Percentiles rank a stretch among this genome's conserved stretches.
Conservation (phyloP, 1,284 basidiomycete genomes). For the Tilletia caries region DNA sequence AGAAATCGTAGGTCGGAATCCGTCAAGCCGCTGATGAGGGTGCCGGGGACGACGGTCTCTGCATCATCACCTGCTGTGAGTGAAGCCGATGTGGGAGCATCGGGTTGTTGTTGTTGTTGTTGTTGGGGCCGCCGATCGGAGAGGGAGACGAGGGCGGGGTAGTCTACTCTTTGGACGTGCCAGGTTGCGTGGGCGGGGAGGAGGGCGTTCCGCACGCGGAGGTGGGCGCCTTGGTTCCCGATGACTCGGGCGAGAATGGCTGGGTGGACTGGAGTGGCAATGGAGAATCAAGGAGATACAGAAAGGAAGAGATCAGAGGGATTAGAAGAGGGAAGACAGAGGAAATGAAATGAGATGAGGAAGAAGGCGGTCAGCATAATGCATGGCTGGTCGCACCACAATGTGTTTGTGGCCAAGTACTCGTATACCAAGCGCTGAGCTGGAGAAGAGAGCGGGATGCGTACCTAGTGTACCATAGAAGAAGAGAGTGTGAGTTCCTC, state of each 20-base stretch:
- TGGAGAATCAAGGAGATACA: neutral
- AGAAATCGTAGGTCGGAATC: constrained; percentile 25
- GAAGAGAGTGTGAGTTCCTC: constrained; percentile 22
- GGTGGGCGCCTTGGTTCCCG: constrained; percentile 22
- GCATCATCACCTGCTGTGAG: no score
- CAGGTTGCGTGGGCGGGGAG: constrained; percentile 24
- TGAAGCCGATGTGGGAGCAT: neutral
- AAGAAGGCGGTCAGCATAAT: no score
- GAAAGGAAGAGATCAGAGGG: neutral
- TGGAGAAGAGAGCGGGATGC: neutral
- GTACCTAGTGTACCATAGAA: constrained; percentile 37
- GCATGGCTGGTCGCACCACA: no score
- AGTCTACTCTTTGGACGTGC: constrained; percentile 31
- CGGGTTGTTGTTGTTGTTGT: neutral
- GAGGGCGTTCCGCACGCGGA: constrained; percentile 25
- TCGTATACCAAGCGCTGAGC: no score
- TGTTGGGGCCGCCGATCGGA: neutral
- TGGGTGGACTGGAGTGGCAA: constrained; percentile 26
- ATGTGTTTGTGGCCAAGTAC: no score
- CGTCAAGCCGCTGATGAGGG: constrained; percentile 29
- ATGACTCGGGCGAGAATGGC: constrained; percentile 31
- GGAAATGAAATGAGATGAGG: neutral
- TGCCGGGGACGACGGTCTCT: constrained; percentile 27
- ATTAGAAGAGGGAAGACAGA: neutral
- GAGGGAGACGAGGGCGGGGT: constrained; percentile 27